Conservation (phyloP, 2,329 filamentous ascomycete species). For the Fusarium nanum region DNA sequence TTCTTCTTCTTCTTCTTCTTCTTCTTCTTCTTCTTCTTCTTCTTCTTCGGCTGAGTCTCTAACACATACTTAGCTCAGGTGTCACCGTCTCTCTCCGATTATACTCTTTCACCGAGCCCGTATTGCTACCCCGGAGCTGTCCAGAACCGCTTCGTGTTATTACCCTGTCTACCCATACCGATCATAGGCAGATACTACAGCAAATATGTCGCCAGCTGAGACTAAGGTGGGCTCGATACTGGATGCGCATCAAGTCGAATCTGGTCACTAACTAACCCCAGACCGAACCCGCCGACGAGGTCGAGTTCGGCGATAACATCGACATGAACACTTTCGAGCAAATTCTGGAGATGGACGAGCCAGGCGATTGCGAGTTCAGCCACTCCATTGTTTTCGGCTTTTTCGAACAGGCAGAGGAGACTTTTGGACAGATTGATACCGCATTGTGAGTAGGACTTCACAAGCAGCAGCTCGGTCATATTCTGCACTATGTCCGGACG, state of each 20-base stretch:
- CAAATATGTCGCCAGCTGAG: constrained; percentile 49
- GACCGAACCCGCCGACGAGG: constrained; percentile 62
- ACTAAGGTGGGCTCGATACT: constrained; percentile 48
- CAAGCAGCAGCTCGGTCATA: not conserved
- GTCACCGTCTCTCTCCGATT: constrained; percentile 13
- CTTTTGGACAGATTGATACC: constrained; percentile 85
- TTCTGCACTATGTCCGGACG: not conserved
- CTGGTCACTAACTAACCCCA: constrained; percentile 26
- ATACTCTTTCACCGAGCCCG: constrained; percentile 13
- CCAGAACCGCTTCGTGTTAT: constrained; percentile 16
- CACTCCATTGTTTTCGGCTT: constrained; percentile 89
- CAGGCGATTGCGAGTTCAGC: constrained; percentile 87
- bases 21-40: constrained; percentile 18
- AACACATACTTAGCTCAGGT: constrained; percentile 23
- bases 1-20: constrained; percentile 12
- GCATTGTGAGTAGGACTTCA: constrained; percentile 75
- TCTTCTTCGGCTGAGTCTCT: constrained; percentile 12
- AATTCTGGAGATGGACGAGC: constrained; percentile 98
- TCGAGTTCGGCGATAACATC: constrained; percentile 77
- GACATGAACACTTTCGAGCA: constrained; percentile 87
- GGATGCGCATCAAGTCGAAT: not conserved
- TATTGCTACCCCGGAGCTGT: constrained; percentile 26
- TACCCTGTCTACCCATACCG: constrained; percentile 8
- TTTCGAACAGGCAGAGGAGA: constrained; percentile 89
- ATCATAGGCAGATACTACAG: constrained; percentile 30